Base-by-base conservation (phyloP, 2,329 filamentous ascomycete species). In the Sclerotinia subarctica region DNA sequence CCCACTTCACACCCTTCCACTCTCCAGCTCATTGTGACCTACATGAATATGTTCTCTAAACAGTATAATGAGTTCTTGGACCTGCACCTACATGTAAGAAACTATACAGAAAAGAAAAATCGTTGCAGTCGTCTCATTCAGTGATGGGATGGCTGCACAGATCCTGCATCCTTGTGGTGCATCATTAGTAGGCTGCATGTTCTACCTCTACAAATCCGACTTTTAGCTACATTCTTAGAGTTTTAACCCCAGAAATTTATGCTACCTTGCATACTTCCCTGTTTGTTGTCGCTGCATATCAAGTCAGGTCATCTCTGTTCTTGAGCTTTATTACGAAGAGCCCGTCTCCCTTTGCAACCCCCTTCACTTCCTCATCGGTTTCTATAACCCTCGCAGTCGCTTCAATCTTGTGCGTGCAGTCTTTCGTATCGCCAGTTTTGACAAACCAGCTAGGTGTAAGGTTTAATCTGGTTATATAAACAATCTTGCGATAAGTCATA, bases 161-260 rank as follows among this genome's bases (percentile, higher is more conserved):
- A 63, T 53, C 47, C 65, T 63, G 38, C 56, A 67, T 63, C 47
- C 65, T 67, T 67, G 65, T 46, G 62, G 65, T 67, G 46, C 47
- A 52, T 53, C 54, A 15, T 44, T 60, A 15, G 49, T 62, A 60
- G 44, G n/a, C 24, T 62, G 49, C 46, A 49, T 51, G 35, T 15
- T 51, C 32, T 49, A 46, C n/a, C n/a, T 32, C 47, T 47, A 49
- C 38, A 19, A 46, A 42, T 44, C 38, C 38, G 26, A n/a, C n/a
- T 49, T 29, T n/a, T 44, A 38, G 24, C 35, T 35, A 29, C 21
- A 5, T 63, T 13, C 47, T 47, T 24, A 19, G 5, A 63, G 29
- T 58, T 59, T 38, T n/a, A 17, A 66, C 63, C 52, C 52, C 53
- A 47, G 52, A 47, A n/a, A 44, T 10, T 17, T 62, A 60, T 59